phyloP scores from a whole-genome alignment of 257 asterid species.

The Leonotis leonurus region DNA sequence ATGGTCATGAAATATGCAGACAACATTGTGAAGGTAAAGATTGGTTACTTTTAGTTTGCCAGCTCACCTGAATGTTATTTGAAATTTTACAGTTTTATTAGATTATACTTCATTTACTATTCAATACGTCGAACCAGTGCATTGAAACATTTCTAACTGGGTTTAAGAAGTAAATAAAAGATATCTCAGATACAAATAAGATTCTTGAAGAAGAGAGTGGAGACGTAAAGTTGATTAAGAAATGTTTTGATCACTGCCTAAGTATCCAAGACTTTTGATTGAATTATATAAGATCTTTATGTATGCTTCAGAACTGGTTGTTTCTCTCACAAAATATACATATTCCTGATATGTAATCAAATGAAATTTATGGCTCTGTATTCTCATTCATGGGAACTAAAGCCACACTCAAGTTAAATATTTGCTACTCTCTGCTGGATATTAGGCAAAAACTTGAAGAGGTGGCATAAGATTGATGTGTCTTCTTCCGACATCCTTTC shows the following conservation, averaged over 20 bases:
- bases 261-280: too few relatives aligned
- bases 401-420: neutral
- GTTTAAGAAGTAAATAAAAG: neutral
- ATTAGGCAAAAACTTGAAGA: neutral
- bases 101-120: neutral
- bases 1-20: conserved; percentile 99
- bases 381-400: neutral
- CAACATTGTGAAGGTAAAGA: conserved; percentile 94
- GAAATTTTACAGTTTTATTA: neutral
- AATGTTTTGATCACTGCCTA: neutral
- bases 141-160: neutral
- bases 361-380: neutral
- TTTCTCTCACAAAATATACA: too few relatives aligned
- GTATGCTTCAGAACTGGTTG: too few relatives aligned
- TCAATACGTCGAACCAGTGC: neutral
- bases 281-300: too few relatives aligned
- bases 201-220: neutral
- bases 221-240: too few relatives aligned
- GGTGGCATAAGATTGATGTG: neutral
- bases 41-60: conserved; percentile 6
- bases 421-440: neutral
- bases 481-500: neutral
- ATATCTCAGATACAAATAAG: neutral
- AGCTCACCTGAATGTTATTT: conserved; percentile 14
- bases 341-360: neutral